Conservation (phyloP, 176 grass and related monocot species). For the Carex pumila region DNA sequence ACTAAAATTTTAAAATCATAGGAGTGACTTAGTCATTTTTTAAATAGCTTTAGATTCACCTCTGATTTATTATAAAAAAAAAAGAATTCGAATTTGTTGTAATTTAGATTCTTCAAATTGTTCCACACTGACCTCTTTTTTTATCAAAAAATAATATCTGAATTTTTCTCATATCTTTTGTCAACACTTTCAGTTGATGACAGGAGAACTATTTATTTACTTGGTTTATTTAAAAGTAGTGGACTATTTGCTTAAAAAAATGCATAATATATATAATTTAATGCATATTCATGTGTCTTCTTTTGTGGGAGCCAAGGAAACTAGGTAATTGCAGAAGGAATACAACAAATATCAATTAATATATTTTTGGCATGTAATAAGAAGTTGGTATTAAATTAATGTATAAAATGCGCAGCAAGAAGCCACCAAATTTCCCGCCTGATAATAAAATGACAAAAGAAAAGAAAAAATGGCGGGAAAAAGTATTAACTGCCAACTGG, state of each 20-base stretch:
- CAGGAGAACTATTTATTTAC: not conserved
- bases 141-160: too few relatives aligned
- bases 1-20: too few relatives aligned
- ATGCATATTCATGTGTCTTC: not conserved
- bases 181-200: not conserved
- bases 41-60: too few relatives aligned
- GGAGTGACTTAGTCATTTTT: too few relatives aligned
- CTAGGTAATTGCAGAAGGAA: not conserved
- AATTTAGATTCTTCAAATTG: too few relatives aligned
- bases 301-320: not conserved
- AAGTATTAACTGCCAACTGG: not conserved
- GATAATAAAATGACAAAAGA: conserved; percentile 2
- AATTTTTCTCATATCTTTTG: not conserved
- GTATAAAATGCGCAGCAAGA: not conserved
- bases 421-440: not conserved
- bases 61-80: too few relatives aligned
- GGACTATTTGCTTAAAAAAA: not conserved
- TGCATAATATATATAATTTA: not conserved
- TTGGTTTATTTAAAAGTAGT: not conserved
- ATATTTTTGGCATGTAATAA: not conserved
- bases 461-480: not conserved
- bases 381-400: not conserved
- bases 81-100: too few relatives aligned
- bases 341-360: not conserved
- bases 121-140: too few relatives aligned